A percentile compares a stretch with the other conserved stretches of the same genome.
Conservation (phyloP, 345 rosid species). For the Excoecaria cochinchinensis region DNA sequence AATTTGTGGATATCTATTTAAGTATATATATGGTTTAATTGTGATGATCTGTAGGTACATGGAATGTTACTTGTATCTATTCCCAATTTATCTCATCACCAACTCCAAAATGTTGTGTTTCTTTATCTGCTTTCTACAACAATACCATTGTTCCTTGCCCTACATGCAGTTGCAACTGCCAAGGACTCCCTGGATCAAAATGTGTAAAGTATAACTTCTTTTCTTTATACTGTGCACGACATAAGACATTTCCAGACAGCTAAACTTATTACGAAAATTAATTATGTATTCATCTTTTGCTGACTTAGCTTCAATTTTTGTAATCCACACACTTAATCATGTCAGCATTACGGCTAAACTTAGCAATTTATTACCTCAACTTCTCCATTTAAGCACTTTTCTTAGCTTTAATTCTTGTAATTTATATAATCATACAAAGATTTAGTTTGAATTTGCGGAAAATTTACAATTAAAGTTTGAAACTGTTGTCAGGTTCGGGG, state of each 20-base stretch:
- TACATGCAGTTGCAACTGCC: slow-evolving; percentile 72
- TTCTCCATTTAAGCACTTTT: too few relatives aligned
- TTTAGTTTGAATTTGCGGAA: neutral
- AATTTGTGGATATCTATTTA: too few relatives aligned
- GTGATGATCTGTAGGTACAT: slow-evolving; percentile 48
- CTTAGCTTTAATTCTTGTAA: too few relatives aligned
- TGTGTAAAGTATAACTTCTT: slow-evolving; percentile 49
- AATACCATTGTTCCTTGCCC: slow-evolving; percentile 67
- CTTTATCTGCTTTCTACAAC: slow-evolving; percentile 73
- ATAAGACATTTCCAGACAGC: too few relatives aligned
- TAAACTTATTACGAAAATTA: too few relatives aligned
- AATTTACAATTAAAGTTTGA: neutral
- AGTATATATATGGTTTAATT: too few relatives aligned
- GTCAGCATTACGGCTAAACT: too few relatives aligned
- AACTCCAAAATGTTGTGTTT: slow-evolving; percentile 80
- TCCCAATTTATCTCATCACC: slow-evolving; percentile 61
- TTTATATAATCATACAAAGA: too few relatives aligned
- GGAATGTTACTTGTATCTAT: slow-evolving; percentile 69
- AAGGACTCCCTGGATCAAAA: slow-evolving; percentile 34
- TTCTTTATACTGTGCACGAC: neutral
- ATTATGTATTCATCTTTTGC: too few relatives aligned
- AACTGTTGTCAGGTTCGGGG: slow-evolving; percentile 36
- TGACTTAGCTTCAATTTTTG: too few relatives aligned
- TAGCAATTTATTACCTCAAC: too few relatives aligned
- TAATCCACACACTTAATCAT: too few relatives aligned